Conservation (phyloP, 805 yeast species). For the Torulaspora indica region DNA sequence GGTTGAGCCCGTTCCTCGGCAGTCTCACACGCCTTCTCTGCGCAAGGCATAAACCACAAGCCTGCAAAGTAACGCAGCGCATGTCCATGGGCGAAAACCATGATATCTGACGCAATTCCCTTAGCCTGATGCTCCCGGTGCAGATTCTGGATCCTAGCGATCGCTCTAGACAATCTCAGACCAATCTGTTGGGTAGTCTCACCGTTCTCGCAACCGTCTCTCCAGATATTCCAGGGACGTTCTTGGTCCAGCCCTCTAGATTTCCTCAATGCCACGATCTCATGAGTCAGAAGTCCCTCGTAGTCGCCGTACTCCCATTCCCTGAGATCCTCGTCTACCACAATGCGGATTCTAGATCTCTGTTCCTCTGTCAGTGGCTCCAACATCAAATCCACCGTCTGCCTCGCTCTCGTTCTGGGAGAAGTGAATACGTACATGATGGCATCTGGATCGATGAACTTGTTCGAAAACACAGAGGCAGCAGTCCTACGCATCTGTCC, state of each 20-base stretch:
- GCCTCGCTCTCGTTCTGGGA: slow-evolving; percentile 75
- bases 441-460: slow-evolving; percentile 58
- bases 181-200: slow-evolving; percentile 66
- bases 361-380: slow-evolving; percentile 44
- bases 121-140: slow-evolving; percentile 52
- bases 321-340: slow-evolving; percentile 63
- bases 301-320: slow-evolving; percentile 98
- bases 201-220: slow-evolving; percentile 90
- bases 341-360: slow-evolving; percentile 41
- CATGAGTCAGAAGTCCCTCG: slow-evolving; percentile 71
- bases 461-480: slow-evolving; percentile 50
- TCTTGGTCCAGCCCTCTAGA: slow-evolving; percentile 52
- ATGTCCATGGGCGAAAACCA: slow-evolving; percentile 92
- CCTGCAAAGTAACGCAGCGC: slow-evolving; percentile 85
- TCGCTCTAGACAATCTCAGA: slow-evolving; percentile 64
- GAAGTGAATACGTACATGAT: slow-evolving; percentile 68
- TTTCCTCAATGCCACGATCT: slow-evolving; percentile 59
- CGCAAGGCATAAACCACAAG: slow-evolving; percentile 61
- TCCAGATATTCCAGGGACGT: slow-evolving; percentile 74
- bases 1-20: slow-evolving; percentile 20
- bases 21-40: slow-evolving; percentile 28
- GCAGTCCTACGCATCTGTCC: slow-evolving; percentile 75
- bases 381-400: slow-evolving; percentile 64
- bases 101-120: slow-evolving; percentile 59
- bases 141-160: slow-evolving; percentile 55